phyloP scores from a whole-genome alignment of 768 basidiomycete genomes.

The Amanita fuliginea region DNA sequence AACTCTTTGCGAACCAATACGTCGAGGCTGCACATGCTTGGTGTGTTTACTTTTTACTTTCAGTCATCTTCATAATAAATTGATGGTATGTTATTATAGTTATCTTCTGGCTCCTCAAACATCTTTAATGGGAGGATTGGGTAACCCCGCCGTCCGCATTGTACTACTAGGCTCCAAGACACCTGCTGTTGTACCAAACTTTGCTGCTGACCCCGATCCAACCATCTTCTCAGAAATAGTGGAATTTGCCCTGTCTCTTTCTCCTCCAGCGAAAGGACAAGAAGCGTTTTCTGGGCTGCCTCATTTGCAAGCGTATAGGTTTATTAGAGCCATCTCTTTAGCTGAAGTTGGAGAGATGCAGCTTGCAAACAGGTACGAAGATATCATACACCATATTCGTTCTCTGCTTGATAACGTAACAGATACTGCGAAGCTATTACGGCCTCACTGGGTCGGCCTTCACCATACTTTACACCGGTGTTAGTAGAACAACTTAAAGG shows the following conservation, averaged over 20 bases:
- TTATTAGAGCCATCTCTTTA: slow-evolving; percentile 64
- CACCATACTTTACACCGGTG: slow-evolving; percentile 54
- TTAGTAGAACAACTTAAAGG: slow-evolving; percentile 69
- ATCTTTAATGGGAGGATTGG: slow-evolving; percentile 60
- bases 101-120: slow-evolving; percentile 84
- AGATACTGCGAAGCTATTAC: slow-evolving; percentile 94
- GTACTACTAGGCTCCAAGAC: slow-evolving; percentile 62
- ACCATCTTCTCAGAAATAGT: slow-evolving; percentile 82
- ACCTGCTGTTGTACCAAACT: slow-evolving; percentile 38
- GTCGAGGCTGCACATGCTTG: slow-evolving; percentile 86
- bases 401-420: slow-evolving; percentile 1
- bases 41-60: slow-evolving; percentile 31
- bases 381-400: neutral
- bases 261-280: slow-evolving; percentile 69
- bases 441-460: slow-evolving; percentile 45
- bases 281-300: slow-evolving; percentile 76
- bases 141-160: slow-evolving; percentile 55
- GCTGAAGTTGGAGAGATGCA: slow-evolving; percentile 77
- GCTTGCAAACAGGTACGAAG: slow-evolving; percentile 62
- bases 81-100: slow-evolving; percentile 27
- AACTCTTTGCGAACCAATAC: slow-evolving; percentile 59
- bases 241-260: slow-evolving; percentile 81
- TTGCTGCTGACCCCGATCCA: slow-evolving; percentile 59
- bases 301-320: slow-evolving; percentile 80
- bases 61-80: neutral